Base-by-base conservation (phyloP, 2,329 filamentous ascomycete species). In the Phialophora verrucosa region DNA sequence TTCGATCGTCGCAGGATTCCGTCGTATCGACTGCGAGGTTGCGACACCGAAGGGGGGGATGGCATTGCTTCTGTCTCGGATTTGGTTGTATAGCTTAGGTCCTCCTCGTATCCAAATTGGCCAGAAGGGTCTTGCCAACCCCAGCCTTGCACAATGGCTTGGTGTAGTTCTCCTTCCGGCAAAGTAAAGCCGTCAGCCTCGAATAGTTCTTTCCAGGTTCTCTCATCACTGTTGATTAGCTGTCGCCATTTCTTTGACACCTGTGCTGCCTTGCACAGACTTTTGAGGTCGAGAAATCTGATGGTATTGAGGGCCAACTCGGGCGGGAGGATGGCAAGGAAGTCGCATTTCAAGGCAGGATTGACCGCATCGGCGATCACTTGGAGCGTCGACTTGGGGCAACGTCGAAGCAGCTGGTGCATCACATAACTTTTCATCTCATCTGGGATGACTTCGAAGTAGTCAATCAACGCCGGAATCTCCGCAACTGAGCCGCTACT, bases 371-470 rank as follows among this genome's bases (percentile, higher is more conserved):
- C 89, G 42, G 94, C 93, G 63, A 99, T 90, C 62, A 96, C 89
- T 74, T 95, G 92, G 4, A 99, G 83, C 0, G 93, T 97, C 50
- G 92, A 90, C 71, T 96, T 91, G 5, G 92, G 88, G 75, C 93
- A 98, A 55, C 95, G 87, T 64, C 92, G 90, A 29, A 99, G 85
- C 63, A 99, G 88, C 76, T 99, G 94, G 76, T 96, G 98, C 88
- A 99, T 96, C 80, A 99, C 90, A 75, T 96, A 96, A 0, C 91
- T 91, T 79, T 99, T 95, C 86, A 99, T 88, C 73, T 95, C 90
- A 53, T 91, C 88, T 1, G 94, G 93, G 84, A 99, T 91, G 6
- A 90, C 87, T 76, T 98, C 94, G 73, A 98, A 99, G 2, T 89
- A 89, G 72, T 97, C 91, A 17, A 99, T 81, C 84, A 99, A 91